Evolutionary conservation across 83 land plant species (phyloP), one percentile per base, ranked within the genome.

Genomic region (Diphasiastrum complanatum): DNA sequence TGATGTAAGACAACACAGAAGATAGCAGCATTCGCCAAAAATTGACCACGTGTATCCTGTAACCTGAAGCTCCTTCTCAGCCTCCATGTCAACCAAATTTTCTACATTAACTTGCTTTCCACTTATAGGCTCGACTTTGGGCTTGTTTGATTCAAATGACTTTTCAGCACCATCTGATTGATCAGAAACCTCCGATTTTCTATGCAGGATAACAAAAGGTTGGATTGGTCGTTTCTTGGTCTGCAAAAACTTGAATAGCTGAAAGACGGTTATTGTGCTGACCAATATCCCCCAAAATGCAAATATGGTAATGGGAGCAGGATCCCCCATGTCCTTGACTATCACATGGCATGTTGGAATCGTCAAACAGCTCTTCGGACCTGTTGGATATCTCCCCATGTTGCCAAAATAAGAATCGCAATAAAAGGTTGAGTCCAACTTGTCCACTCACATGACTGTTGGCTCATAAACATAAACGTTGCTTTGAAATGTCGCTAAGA

Each of bases 11-110:
- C 77, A 74, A 47, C 77, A 67, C 22, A 74, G 45, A 23, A 43
- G 22, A 34, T 74, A 74, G 45, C 77, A 74, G 20, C 51, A 67
- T 45, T 74, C 77, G 29, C 77, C 77, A 68, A 74, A 62, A 33
- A 37, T 50, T 20, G 73, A 53, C 38, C 58, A 52, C 41, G 36
- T 60, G 33, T 67, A 74, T 24, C 77, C 77, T 23, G 60, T 67
- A 33, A 67, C 26, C 22, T 67, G 60, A 23, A 74, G 37, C 4
- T 56, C 60, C 20, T 33, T 25, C 25, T 32, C 36, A 31, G 6
- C 19, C 14, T 56, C 16, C 37, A 56, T 32, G 36, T 56, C 37
- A 29, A 56, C 2, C 1, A 19, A 41, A 14, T 26, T 32, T 12
- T 56, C 37, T 25, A 33, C 23, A 30, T 56, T 33, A 27, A 41